Conservation (phyloP, 768 basidiomycete genomes). For the Naematelia aurantialba region DNA sequence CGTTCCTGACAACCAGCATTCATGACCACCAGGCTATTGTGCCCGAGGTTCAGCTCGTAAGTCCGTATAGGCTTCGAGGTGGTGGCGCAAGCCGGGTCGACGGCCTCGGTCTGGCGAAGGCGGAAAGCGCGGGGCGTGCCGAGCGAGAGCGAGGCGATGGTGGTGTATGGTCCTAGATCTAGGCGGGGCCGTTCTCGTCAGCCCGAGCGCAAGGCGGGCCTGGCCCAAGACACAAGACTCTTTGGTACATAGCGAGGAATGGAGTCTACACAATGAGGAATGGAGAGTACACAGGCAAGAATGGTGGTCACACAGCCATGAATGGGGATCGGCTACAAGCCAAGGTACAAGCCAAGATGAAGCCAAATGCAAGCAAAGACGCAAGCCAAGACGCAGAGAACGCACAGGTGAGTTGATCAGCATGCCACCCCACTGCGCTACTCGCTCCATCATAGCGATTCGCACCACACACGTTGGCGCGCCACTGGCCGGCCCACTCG, state of each 20-base stretch:
- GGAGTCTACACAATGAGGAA: background rate
- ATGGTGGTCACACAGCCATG: too few species aligned
- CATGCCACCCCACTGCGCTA: conserved; percentile 50
- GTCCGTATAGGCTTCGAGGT: conserved; percentile 33
- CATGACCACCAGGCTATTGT: conserved; percentile 49
- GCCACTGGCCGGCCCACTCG: conserved; percentile 48
- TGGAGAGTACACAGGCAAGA: too few species aligned
- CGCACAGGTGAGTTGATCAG: conserved; percentile 48
- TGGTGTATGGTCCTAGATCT: conserved; percentile 51
- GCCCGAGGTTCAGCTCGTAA: conserved; percentile 45
- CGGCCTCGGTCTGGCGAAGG: conserved; percentile 37
- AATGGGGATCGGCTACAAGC: too few species aligned
- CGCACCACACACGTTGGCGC: conserved; percentile 45
- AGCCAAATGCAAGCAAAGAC: too few species aligned
- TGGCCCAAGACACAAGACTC: too few species aligned
- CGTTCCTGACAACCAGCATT: conserved; percentile 49
- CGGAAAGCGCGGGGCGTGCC: conserved; percentile 49
- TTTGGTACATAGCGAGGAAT: too few species aligned
- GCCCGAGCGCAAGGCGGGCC: too few species aligned
- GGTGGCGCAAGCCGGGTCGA: conserved; percentile 27
- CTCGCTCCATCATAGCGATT: conserved; percentile 49
- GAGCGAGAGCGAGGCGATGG: conserved; percentile 49
- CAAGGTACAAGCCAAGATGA: too few species aligned
- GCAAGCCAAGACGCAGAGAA: too few species aligned
- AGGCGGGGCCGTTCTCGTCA: background rate